A percentile compares a stretch with the other conserved stretches of the same genome.
Evolutionary conservation across 306 rosid species (phyloP).

Genomic region (Ochetophila trinervis): DNA sequence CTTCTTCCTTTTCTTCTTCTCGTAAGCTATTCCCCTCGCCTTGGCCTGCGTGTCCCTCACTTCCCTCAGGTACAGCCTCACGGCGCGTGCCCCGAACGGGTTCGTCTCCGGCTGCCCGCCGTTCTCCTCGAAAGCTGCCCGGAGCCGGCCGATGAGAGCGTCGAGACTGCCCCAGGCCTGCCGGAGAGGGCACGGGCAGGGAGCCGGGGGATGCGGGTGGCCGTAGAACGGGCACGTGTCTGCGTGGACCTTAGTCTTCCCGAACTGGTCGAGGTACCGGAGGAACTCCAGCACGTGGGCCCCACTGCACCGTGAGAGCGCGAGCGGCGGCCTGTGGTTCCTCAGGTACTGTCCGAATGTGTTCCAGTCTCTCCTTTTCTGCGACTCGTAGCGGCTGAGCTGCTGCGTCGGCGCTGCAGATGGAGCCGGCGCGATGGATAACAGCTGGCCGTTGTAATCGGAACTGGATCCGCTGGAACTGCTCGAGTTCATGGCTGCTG

Average conservation of each 20-base stretch:
- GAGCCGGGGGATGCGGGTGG: conserved; percentile 66
- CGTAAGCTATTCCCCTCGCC: conserved; percentile 85
- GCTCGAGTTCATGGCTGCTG: conserved; percentile 21
- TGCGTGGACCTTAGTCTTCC: conserved; percentile 78
- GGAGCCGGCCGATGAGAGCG: conserved; percentile 78
- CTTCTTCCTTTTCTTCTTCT: conserved; percentile 71
- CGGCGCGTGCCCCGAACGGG: conserved; percentile 73
- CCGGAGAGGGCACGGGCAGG: conserved; percentile 82
- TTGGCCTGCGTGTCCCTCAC: conserved; percentile 80
- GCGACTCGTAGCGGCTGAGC: conserved; percentile 75
- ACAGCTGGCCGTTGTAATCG: conserved; percentile 6
- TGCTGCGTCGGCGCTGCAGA: conserved; percentile 6
- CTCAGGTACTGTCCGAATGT: conserved; percentile 86
- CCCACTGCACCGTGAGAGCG: conserved; percentile 68
- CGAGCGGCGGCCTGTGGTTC: conserved; percentile 78
- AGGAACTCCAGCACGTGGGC: conserved; percentile 77
- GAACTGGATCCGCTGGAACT: conserved; percentile 20
- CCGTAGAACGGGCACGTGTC: conserved; percentile 72
- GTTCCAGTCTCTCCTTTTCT: conserved; percentile 86
- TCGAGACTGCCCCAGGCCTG: conserved; percentile 93
- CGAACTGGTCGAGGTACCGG: conserved; percentile 75
- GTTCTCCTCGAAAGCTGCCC: conserved; percentile 95
- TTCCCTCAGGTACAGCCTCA: conserved; percentile 67
- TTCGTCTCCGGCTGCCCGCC: conserved; percentile 84
- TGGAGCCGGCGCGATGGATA: neutral